phyloP scores from a whole-genome alignment of 257 asterid species.

The Nicotiana benthamiana region DNA sequence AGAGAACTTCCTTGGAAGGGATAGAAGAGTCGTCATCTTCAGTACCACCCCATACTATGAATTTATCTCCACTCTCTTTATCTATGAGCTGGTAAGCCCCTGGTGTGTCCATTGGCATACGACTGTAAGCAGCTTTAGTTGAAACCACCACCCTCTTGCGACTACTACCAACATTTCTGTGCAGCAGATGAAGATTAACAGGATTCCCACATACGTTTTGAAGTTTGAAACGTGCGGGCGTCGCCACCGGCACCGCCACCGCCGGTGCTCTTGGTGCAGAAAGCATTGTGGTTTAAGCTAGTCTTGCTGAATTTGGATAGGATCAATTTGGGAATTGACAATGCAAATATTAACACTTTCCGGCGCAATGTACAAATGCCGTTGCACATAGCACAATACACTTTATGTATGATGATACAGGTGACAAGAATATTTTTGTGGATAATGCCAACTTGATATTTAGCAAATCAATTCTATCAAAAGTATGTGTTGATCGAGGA shows the following conservation, averaged over 20 bases:
- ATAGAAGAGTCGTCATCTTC: conserved; percentile 23
- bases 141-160: neutral
- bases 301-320: neutral
- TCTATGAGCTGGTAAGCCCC: conserved; percentile 40
- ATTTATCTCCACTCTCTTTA: conserved; percentile 31
- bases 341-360: neutral
- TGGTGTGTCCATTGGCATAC: conserved; percentile 29
- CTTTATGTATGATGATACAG: too few relatives aligned
- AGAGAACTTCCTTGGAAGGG: conserved; percentile 22
- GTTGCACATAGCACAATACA: neutral
- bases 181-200: neutral
- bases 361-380: too few relatives aligned
- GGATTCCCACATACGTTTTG: neutral
- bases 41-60: conserved; percentile 33
- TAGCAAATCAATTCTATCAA: neutral
- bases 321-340: neutral
- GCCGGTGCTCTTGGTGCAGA: neutral
- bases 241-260: too few relatives aligned
- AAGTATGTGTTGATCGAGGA: too few relatives aligned
- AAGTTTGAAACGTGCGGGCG: neutral
- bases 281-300: neutral
- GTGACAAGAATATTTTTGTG: neutral
- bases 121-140: conserved; percentile 16
- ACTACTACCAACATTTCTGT: neutral
- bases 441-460: neutral